A percentile compares a stretch with the other conserved stretches of the same genome.
Conservation (phyloP, 2,329 filamentous ascomycete species). For the Trichophyton verrucosum region DNA sequence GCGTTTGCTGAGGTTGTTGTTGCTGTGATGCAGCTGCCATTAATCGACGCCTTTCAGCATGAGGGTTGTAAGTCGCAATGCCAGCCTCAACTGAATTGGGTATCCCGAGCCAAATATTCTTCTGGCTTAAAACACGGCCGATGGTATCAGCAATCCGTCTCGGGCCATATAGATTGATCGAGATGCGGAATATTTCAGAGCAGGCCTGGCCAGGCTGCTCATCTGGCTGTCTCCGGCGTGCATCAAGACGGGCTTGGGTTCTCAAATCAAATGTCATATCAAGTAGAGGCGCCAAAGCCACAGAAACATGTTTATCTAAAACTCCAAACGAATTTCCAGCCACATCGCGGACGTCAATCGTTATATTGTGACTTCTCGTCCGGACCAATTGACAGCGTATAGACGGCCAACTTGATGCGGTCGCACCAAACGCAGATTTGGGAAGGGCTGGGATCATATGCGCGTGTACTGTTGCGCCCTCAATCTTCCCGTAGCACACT, state of each 20-base stretch:
- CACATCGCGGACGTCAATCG: conserved; percentile 63
- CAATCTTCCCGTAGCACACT: conserved; percentile 70
- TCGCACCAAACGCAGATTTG: conserved; percentile 49
- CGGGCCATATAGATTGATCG: conserved; percentile 69
- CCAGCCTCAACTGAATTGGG: conserved; percentile 56
- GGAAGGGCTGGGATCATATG: conserved; percentile 45
- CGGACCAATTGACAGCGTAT: conserved; percentile 62
- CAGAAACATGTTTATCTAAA: conserved; percentile 56
- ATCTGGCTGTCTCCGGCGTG: conserved; percentile 49
- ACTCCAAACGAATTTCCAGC: conserved; percentile 59
- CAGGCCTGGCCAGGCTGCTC: conserved; percentile 53
- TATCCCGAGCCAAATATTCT: conserved; percentile 53
- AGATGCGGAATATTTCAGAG: conserved; percentile 51
- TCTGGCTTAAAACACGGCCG: conserved; percentile 54
- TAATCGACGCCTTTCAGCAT: conserved; percentile 40
- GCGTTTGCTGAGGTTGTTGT: conserved; percentile 6
- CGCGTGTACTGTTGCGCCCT: conserved; percentile 54
- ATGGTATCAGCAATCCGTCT: conserved; percentile 52
- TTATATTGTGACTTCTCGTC: conserved; percentile 42
- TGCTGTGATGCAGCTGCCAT: conserved; percentile 15
- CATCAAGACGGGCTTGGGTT: conserved; percentile 57
- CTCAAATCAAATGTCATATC: conserved; percentile 55
- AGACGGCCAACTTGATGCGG: conserved; percentile 50
- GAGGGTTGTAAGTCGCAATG: conserved; percentile 65
- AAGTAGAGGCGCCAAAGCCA: conserved; percentile 58